Base-by-base conservation (phyloP, 2,329 filamentous ascomycete genomes). In the Magnaporthiopsis incrustans region DNA sequence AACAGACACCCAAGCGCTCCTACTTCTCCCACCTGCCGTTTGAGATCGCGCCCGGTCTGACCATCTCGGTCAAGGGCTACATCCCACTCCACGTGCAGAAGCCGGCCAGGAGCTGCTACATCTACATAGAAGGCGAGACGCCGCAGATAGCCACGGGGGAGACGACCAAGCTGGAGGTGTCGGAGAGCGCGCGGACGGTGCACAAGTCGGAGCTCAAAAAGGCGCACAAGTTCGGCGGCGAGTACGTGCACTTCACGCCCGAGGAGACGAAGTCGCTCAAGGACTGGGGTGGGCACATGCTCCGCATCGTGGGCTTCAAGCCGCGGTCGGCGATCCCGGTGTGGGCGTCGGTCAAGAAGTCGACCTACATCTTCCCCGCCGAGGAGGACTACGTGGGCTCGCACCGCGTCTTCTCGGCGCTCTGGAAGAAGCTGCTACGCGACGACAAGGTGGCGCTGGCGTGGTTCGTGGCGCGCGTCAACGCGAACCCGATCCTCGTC, bases 301-400 rank as follows among this genome's bases (percentile, higher is more conserved):
- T 99, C 64, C 88, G 92, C 6, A 89, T 99, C 68, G 89, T 99
- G 64, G 95, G 95, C 7, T 99, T 99, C 82, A 99, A 98, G 73
- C 86, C 91, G 8, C 80, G 90, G 33, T 85, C 84, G 1, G 79
- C 85, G 70, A 79, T 97, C 1, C 90, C 90, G 0, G 81, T 89
- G 25, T 97, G 94, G 92, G 91, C 92, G 1, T 92, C 91, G 44
- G 82, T 91, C 61, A 91, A 90, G 72, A 92, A 93, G 70, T 91
- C 93, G 0, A 91, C 87, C 0, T 99, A 97, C 75, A 91, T 99
- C 65, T 98, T 96, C 71, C 95, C 95, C 0, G 95, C 89, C 25
- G 95, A 99, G 76, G 89, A 92, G 67, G 89, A 91, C 67, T 96
- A 88, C 70, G 84, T 97, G 32, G 95, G 95, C 26, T 98, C 93